Conservation (phyloP, 164 flowering plant genomes). For the Magnolia changhungtana region DNA sequence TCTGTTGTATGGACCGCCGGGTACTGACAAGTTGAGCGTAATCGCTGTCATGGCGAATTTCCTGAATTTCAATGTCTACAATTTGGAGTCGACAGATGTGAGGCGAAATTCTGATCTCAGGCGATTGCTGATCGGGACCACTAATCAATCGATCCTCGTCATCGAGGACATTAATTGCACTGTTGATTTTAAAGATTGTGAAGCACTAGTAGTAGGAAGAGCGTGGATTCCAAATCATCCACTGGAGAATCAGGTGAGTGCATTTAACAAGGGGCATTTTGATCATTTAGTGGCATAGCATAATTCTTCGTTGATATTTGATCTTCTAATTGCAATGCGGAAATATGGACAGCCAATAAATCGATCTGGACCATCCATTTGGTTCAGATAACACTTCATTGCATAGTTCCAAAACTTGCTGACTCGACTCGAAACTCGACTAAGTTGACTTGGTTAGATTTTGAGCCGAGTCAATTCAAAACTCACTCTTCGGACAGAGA, state of each 20-base stretch:
- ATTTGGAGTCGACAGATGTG: slow-evolving; percentile 51
- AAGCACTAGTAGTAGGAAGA: not conserved
- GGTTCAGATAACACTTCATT: too few relatives aligned
- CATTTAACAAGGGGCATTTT: not conserved
- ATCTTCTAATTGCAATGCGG: too few relatives aligned
- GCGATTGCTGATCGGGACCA: slow-evolving; percentile 37
- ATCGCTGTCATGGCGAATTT: slow-evolving; percentile 76
- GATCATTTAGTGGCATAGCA: too few relatives aligned
- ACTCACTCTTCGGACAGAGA: too few relatives aligned
- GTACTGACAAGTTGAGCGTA: slow-evolving; percentile 71
- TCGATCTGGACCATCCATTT: too few relatives aligned
- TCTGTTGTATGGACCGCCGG: slow-evolving; percentile 65
- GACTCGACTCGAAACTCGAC: too few relatives aligned
- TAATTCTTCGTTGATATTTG: too few relatives aligned
- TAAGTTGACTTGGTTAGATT: too few relatives aligned
- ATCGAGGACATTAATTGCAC: slow-evolving; percentile 57
- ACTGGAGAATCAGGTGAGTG: not conserved
- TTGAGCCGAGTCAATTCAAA: too few relatives aligned
- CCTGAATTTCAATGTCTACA: slow-evolving; percentile 55
- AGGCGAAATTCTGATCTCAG: slow-evolving; percentile 50
- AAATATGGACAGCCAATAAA: too few relatives aligned
- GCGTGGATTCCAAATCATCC: not conserved
- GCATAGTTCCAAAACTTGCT: too few relatives aligned
- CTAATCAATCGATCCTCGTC: slow-evolving; percentile 48
- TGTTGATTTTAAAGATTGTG: slow-evolving; percentile 10